A percentile compares a stretch with the other conserved stretches of the same genome.
phyloP scores from a whole-genome alignment of 2,329 filamentous ascomycete species.

The Exophiala xenobiotica region DNA sequence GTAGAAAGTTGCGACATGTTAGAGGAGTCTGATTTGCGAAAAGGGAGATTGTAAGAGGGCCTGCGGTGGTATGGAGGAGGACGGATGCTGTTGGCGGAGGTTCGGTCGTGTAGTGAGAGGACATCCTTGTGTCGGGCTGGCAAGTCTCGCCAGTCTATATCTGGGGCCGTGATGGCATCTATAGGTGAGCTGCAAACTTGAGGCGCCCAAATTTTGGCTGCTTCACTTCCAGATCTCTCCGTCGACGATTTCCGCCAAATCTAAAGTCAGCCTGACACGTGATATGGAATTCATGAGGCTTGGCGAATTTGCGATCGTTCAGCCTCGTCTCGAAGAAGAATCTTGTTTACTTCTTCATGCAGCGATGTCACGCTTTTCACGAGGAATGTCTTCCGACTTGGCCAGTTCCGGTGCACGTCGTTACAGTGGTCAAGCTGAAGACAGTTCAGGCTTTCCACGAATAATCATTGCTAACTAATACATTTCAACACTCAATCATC shows the following conservation, averaged over 20 bases:
- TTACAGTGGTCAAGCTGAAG: too few relatives aligned
- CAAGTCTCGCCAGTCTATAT: neutral
- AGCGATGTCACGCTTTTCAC: too few relatives aligned
- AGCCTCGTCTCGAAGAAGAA: neutral
- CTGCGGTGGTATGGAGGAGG: conserved; percentile 83
- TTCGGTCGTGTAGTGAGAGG: conserved; percentile 87
- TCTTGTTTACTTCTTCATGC: too few relatives aligned
- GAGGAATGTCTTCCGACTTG: too few relatives aligned
- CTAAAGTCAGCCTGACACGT: neutral
- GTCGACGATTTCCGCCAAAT: neutral
- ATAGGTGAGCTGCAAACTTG: too few relatives aligned
- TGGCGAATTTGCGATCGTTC: neutral
- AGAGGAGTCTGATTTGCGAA: conserved; percentile 94
- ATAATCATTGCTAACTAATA: too few relatives aligned
- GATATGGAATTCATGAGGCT: too few relatives aligned
- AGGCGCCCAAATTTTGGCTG: neutral
- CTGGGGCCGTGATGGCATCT: too few relatives aligned
- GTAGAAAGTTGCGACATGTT: conserved; percentile 91
- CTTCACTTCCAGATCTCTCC: neutral
- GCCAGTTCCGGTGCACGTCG: too few relatives aligned
- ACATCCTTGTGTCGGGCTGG: conserved; percentile 57
- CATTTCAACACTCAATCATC: conserved; percentile 28
- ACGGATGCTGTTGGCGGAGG: conserved; percentile 91
- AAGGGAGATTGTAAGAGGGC: conserved; percentile 86
- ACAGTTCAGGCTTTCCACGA: too few relatives aligned